Evolutionary conservation across 208 protist genomes (phyloP), one percentile per base, ranked within the genome.

Genomic region (Herpetomonas samuelpessoai): DNA sequence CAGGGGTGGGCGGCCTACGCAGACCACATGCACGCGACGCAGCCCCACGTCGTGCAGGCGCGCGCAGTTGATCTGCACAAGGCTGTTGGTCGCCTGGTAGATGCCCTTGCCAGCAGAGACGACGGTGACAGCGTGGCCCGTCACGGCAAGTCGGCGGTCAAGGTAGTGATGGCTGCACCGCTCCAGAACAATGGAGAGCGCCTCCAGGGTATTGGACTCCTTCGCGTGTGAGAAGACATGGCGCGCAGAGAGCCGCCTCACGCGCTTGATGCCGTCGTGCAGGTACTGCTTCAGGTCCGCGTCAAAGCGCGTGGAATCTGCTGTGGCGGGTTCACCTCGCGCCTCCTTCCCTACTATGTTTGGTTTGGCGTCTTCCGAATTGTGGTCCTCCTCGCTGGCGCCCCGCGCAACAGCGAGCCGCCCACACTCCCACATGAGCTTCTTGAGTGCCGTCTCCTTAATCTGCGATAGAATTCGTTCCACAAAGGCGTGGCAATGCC

Each of bases 51-150:
- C 83, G 46, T 90, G 79, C 44, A 95, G 57, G 24, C 78, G 77
- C 12, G 75, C 77, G 39, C 77, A 86, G 30, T 71, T 80, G 31
- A 83, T 62, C 64, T 95, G 84, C 47, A 82, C 67, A 10, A 91
- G 56, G 45, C 74, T 79, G 71, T 89, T 91, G 16, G 70, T 74
- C 10, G 76, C 76, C 19, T 78, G 75, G 65, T 91, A 93, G 24
- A 93, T 54, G 10, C 81, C 86, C 45, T 93, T 92, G 50, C 89
- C 89, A 26, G 86, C 86, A 21, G 84, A 83, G 18, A 96, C 74
- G 29, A 93, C 62, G 16, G 82, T 93, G 44, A 96, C 64, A 14
- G 78, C 71, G 46, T 87, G 74, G 22, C 81, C 86, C 19, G 76
- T 86, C 18, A 75, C 57, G 53, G 65, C 82, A 57, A 87, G 78